A percentile compares a stretch with the other conserved stretches of the same genome.
Conservation (phyloP, 2,329 filamentous ascomycete species). For the Ophiocordyceps robertsii region DNA sequence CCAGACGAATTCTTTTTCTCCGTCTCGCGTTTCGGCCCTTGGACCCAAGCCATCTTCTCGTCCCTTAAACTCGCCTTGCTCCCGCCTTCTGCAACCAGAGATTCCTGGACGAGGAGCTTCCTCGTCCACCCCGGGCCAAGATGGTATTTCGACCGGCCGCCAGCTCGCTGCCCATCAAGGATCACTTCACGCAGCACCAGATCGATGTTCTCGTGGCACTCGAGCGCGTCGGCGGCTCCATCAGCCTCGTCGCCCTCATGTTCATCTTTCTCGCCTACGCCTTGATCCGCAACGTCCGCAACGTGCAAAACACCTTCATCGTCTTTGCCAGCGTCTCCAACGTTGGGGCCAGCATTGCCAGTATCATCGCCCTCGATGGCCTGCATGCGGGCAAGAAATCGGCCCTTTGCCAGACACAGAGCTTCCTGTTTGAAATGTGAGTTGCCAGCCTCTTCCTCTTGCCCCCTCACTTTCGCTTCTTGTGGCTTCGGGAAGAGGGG, state of each 20-base stretch:
- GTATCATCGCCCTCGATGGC: constrained; percentile 56
- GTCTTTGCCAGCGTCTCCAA: constrained; percentile 48
- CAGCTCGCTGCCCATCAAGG: constrained; percentile 2
- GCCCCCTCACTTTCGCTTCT: constrained; percentile 6
- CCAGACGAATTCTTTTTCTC: neutral
- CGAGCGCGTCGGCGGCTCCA: constrained; percentile 38
- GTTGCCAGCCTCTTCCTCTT: constrained; percentile 14
- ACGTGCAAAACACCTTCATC: constrained; percentile 49
- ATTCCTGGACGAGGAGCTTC: neutral
- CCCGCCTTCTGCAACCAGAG: no score
- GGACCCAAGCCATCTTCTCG: neutral
- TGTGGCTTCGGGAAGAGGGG: constrained; percentile 13
- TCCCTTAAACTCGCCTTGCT: no score
- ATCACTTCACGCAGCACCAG: constrained; percentile 21
- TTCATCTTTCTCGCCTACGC: constrained; percentile 39
- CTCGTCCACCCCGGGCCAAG: neutral
- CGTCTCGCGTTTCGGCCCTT: neutral
- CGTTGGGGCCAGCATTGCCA: constrained; percentile 47
- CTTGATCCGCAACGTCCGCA: constrained; percentile 36
- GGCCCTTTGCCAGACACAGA: constrained; percentile 47
- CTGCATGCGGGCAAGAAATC: constrained; percentile 38
- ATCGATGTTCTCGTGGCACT: constrained; percentile 29
- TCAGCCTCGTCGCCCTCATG: constrained; percentile 37
- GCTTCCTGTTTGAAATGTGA: constrained; percentile 54
- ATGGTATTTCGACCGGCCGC: neutral